Conservation (phyloP, 2,329 filamentous ascomycete genomes). For the Hypoxylon sp. region DNA sequence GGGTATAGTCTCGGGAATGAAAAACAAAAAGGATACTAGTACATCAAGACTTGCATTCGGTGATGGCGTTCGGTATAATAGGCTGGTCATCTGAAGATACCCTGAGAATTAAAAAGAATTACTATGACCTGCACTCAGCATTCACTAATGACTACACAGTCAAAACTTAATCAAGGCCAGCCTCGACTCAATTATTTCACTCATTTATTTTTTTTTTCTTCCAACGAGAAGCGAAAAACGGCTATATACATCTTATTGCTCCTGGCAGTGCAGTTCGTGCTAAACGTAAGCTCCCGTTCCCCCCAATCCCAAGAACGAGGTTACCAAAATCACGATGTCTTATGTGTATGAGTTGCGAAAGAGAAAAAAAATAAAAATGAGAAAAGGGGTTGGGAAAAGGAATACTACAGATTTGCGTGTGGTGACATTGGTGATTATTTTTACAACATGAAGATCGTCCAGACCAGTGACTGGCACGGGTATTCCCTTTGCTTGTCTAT, state of each 20-base stretch:
- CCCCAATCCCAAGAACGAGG: constrained; percentile 15
- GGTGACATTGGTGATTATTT: constrained; percentile 14
- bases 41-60: constrained; percentile 19
- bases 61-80: constrained; percentile 36
- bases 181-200: constrained; percentile 31
- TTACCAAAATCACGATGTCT: constrained; percentile 27
- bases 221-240: constrained; percentile 33
- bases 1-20: background rate
- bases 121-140: background rate
- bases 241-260: constrained; percentile 37
- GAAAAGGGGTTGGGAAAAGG: constrained; percentile 2
- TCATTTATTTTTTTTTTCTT: constrained; percentile 34
- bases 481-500: constrained; percentile 15
- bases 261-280: constrained; percentile 31
- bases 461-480: background rate
- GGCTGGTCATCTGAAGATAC: constrained; percentile 38
- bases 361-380: constrained; percentile 12
- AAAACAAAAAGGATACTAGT: background rate
- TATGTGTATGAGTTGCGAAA: constrained; percentile 21
- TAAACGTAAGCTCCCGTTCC: constrained; percentile 9
- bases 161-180: constrained; percentile 27
- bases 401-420: constrained; percentile 15
- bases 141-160: constrained; percentile 4
- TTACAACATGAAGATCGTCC: constrained; percentile 14
- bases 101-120: constrained; percentile 26